These are phyloP conservation scores for Candida nemodendra DNA, from an alignment of 805 yeast genomes.

Conservation along the genomic window DNA sequence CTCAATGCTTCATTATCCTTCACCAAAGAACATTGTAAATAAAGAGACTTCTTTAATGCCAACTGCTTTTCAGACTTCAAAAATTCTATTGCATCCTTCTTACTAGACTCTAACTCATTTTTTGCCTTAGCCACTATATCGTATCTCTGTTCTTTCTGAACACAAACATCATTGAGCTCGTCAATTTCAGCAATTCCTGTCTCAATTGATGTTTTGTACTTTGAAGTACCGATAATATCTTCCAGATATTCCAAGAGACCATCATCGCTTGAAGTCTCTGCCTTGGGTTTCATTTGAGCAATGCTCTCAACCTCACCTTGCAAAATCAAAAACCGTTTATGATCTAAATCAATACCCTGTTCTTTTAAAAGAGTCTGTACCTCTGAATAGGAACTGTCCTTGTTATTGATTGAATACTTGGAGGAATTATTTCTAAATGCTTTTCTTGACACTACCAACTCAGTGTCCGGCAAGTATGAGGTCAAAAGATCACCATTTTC, in stretches of 20 bases:
- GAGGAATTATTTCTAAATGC: conserved; percentile 78
- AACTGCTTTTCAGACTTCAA: conserved; percentile 63
- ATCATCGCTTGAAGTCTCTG: conserved; percentile 87
- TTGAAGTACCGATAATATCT: conserved; percentile 93
- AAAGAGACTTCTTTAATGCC: conserved; percentile 49
- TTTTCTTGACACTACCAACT: conserved; percentile 71
- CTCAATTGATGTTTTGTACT: conserved; percentile 77
- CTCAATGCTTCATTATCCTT: conserved; percentile 41
- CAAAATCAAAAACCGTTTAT: conserved; percentile 86
- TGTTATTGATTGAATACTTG: conserved; percentile 71
- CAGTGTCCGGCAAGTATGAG: conserved; percentile 50
- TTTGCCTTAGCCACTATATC: conserved; percentile 79
- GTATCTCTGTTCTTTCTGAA: conserved; percentile 77
- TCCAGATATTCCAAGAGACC: conserved; percentile 92
- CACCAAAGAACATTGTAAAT: conserved; percentile 51
- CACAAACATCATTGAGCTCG: conserved; percentile 72
- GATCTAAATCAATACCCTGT: conserved; percentile 91
- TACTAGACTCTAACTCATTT: conserved; percentile 53
- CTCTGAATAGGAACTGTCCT: conserved; percentile 67
- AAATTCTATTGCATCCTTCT: conserved; percentile 67
- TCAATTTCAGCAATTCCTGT: conserved; percentile 59
- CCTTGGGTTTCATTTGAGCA: conserved; percentile 98
- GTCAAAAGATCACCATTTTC: conserved; percentile 32
- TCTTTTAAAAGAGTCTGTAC: conserved; percentile 72
- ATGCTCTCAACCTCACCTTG: conserved; percentile 99